Evolutionary conservation across 805 yeast species (phyloP), one percentile per base, ranked within the genome.

Genomic region (Huiozyma naganishii): DNA sequence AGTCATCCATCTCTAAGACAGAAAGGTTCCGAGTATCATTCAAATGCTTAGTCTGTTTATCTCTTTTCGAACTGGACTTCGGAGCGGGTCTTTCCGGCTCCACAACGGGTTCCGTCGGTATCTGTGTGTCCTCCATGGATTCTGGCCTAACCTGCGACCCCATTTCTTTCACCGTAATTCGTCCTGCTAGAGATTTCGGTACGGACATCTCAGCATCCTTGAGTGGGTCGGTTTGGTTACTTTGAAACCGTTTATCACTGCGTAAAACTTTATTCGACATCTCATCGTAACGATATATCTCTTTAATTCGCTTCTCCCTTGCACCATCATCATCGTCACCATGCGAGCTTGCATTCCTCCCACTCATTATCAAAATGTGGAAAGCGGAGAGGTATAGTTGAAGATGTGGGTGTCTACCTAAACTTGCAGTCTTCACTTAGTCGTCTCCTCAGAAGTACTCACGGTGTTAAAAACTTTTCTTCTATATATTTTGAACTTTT

Each of bases 251-350:
- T 47, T 71, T 68, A 57, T 81, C 86, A 48, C 72, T 74, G 48
- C 71, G 66, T 29, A 80, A 69, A 48, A 85, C 90, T 66, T 80
- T 80, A 52, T 80, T 83, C 41, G 94, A 73, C 88, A 85, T 81
- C 56, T 76, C 84, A 58, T 79, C 82, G 52, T 79, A 76, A 50
- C 77, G 71, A 61, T 79, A 80, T 6, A 59, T 49, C 58, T 61
- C 62, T 33, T 52, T 53, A 27, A 61, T 58, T 43, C 54, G 55
- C 39, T 53, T 55, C 23, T 45, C 52, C 27, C 48, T 41, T 3
- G 29, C 41, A 28, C 44, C 38, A 32, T 7, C 36, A n/a, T 33
- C 17, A 5, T 32, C 37, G n/a, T 37, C 11, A 7, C 10, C 13
- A 8, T 30, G 11, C 33, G 4, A 9, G 33, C 3, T 3, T 30